A percentile compares a stretch with the other conserved stretches of the same genome.
Evolutionary conservation across 2,329 filamentous ascomycete genomes (phyloP).

Genomic region (Pseudopithomyces chartarum): DNA sequence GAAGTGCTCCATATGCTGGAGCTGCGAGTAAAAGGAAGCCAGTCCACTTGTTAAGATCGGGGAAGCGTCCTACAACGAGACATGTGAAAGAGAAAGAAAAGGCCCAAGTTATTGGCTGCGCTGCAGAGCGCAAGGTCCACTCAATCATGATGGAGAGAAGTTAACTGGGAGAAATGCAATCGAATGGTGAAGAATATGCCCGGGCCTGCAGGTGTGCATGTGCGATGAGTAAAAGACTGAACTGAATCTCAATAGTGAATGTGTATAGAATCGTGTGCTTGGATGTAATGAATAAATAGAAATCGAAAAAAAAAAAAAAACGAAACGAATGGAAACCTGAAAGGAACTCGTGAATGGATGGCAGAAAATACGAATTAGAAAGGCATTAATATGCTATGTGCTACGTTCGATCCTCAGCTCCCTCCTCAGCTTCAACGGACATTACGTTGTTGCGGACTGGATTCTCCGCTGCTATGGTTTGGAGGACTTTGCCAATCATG

Average conservation of each 20-base stretch:
- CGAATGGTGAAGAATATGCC: neutral
- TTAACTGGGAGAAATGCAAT: neutral
- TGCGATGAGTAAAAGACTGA: too few relatives aligned
- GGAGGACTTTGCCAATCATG: too few relatives aligned
- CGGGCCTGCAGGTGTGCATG: too few relatives aligned
- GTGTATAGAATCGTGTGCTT: neutral
- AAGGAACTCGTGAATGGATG: neutral
- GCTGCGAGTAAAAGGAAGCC: slow-evolving; percentile 6
- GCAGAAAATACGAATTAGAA: too few relatives aligned
- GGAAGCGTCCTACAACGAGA: neutral
- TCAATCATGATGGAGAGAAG: slow-evolving; percentile 3
- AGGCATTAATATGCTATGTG: too few relatives aligned
- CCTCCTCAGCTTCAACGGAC: too few relatives aligned
- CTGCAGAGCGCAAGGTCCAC: neutral
- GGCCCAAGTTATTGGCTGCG: slow-evolving; percentile 6
- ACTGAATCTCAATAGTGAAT: neutral
- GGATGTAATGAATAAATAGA: too few relatives aligned
- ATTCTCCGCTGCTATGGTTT: too few relatives aligned
- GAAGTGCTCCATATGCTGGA: slow-evolving; percentile 7
- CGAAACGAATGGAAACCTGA: neutral
- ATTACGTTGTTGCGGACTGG: too few relatives aligned
- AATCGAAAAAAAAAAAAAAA: too few relatives aligned
- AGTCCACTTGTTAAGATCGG: slow-evolving; percentile 9
- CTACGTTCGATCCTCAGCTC: too few relatives aligned
- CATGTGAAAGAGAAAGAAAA: slow-evolving; percentile 9